Base-by-base conservation (phyloP, 768 basidiomycete species). In the Hygrophoropsis aurantiaca region DNA sequence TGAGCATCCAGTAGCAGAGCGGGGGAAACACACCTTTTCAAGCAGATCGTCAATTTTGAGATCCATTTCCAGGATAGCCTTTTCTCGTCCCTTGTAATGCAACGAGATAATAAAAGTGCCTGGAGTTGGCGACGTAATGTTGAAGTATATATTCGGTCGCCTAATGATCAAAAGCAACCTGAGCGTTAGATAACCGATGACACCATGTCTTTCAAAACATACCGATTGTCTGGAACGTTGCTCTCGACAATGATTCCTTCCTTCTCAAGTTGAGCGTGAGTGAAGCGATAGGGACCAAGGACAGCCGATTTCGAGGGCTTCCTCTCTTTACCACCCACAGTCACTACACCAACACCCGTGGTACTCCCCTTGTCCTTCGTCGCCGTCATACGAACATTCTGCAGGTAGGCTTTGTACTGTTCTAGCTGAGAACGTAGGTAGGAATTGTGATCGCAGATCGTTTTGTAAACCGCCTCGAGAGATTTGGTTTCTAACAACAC, bases 1-100 rank as follows among this genome's bases (percentile, higher is more conserved):
- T 18, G 27, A 5, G 37, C 3, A 41, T 9, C 11, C 15, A 18
- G 34, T 16, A 30, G 26, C n/a, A n/a, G n/a, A n/a, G n/a, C n/a
- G n/a, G n/a, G 7, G 18, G 18, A 24, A 5, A 54, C 80, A 23
- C 53, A 93, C 94, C 87, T 97, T 97, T 69, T 98, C 95, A 62
- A 97, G 70, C 53, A 98, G 69, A 70, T 99, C 95, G 67, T 99
- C 95, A 58, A 98, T 97, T 74, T 97, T 97, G 44, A 98, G 80
- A 71, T 97, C 94, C 97, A 98, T 98, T 78, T 99, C 97, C 30
- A 98, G 80, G 58, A 99, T 98, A 15, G 97, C 95, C 73, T 97
- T 97, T 62, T 99, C 97, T 16, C 97, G 82, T 34, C 97, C 97
- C 69, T 97, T 97, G 74, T 98, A 99, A 68, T 98, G 95, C 43